Evolutionary conservation across 148 eudicot species (phyloP).

Genomic region (Camellia granthamiana): DNA sequence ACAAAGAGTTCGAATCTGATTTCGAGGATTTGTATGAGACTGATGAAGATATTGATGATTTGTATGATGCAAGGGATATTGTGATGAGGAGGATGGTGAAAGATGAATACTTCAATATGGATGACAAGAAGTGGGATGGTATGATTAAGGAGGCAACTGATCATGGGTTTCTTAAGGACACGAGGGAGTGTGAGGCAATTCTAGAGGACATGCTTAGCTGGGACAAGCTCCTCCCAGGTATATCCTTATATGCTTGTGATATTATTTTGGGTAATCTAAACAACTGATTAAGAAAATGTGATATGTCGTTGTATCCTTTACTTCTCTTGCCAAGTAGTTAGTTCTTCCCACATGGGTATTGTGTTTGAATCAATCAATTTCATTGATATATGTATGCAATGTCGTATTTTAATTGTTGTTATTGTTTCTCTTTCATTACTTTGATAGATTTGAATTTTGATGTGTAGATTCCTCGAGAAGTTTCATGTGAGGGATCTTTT

Average conservation of each 20-base stretch:
- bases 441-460: background rate
- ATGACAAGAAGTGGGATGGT: conserved; percentile 73
- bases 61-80: conserved; percentile 49
- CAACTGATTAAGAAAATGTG: background rate
- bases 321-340: background rate
- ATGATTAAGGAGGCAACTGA: conserved; percentile 55
- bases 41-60: conserved; percentile 65
- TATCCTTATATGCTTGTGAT: background rate
- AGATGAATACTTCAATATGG: conserved; percentile 66
- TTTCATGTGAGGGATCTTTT: background rate
- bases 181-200: conserved; percentile 66
- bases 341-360: background rate
- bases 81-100: conserved; percentile 49
- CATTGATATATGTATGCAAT: background rate
- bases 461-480: background rate
- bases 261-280: conserved; percentile 1
- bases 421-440: background rate
- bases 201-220: conserved; percentile 86
- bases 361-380: background rate
- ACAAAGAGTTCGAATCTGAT: conserved; percentile 57
- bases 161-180: conserved; percentile 49
- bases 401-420: background rate
- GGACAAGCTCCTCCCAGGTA: conserved; percentile 95
- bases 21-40: conserved; percentile 52
- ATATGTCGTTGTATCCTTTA: background rate